Evolutionary conservation across 2,329 filamentous ascomycete species (phyloP), one percentile per base, ranked within the genome.

Genomic region (Fusarium sp.): DNA sequence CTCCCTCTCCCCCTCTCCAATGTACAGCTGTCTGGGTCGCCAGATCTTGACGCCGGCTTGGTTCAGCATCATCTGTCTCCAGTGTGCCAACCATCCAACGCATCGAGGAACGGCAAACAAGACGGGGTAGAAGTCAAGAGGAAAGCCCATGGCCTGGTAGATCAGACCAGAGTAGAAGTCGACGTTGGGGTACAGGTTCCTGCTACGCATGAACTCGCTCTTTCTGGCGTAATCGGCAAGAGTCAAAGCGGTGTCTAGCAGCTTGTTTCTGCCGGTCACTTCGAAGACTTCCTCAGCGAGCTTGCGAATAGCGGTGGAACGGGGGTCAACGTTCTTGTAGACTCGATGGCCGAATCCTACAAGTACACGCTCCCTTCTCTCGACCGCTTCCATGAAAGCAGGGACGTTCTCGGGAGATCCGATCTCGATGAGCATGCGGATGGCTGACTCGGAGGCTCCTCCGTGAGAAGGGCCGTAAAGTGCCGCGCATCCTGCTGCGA

Each of bases 381-480:
- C 85, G 0, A 88, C 86, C 43, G 82, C 80, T 4, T 80, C 75
- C 77, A 88, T 86, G 57, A 86, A 83, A 0, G 77, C 79, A 0
- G 85, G 84, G 6, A 88, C 85, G 40, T 85, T 85, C 45, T 85
- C 83, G 4, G 83, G 81, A 2, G 78, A 81, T 18, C 85, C 85
- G 57, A 88, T 85, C 69, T 84, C 81, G 70, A 84, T 84, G 7
- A 88, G 78, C 80, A 85, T 85, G 50, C 84, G 83, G 73, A 88
- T 87, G 0, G 87, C 87, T 24, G 84, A 83, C 68, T 89, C 87
- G 0, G 85, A 87, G 5, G 87, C 87, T n/a, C 87, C 87, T 59
- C 86, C 87, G 75, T 89, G 87, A 1, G 87, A 85, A 0, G 86
- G 86, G 0, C 87, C 87, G 69, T 88, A 87, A 4, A 85, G 81